Evolutionary conservation across 2,329 filamentous ascomycete genomes (phyloP), one percentile per base, ranked within the genome.

Genomic region (Simplicillium aogashimaense): DNA sequence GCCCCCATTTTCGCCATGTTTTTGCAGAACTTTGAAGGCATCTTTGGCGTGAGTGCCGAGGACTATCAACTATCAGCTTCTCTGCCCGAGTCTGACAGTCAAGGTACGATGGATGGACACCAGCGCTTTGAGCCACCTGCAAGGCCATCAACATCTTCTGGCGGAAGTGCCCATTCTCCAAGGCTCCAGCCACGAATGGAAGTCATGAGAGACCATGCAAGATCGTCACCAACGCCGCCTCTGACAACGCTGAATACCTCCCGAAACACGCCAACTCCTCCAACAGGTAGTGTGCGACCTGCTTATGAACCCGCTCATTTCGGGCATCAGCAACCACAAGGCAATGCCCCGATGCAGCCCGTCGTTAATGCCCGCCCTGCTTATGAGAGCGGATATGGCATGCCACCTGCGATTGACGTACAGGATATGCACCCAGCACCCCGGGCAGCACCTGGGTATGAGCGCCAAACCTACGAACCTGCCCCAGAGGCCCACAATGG

Each of bases 1-100:
- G 88, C 88, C 0, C 89, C 90, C 0, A 83, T 98, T 10, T 95
- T 98, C 58, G 88, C 89, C 3, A 75, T 94, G 59, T 92, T 98
- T 60, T 71, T 98, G 43, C 89, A 92, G 47, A 89, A 97, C 53
- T 95, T 87, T 55, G 75, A 84, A 46, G 76, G 74, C 33, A 90
- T 98, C 36, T 98, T 97, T 55, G 83, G 83, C 15, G 71, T 81
- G 35, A 69, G 77, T 14, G 74, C 83, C 0, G 78, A 82, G 49
- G 70, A 78, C 38, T 79, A 81, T 41, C 72, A 78, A 54, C 64
- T 76, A 18, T 69, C 73, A 1, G 66, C 67, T 11, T 62, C 68
- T 0, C 48, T 59, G 7, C 59, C 62, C 1, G 63, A 67, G 30
- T 42, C 55, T 50, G 61, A 69, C 50, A 57, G 30, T 55, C 51